phyloP scores from a whole-genome alignment of 495 filamentous ascomycete genomes.

The Copromyces sp. region DNA sequence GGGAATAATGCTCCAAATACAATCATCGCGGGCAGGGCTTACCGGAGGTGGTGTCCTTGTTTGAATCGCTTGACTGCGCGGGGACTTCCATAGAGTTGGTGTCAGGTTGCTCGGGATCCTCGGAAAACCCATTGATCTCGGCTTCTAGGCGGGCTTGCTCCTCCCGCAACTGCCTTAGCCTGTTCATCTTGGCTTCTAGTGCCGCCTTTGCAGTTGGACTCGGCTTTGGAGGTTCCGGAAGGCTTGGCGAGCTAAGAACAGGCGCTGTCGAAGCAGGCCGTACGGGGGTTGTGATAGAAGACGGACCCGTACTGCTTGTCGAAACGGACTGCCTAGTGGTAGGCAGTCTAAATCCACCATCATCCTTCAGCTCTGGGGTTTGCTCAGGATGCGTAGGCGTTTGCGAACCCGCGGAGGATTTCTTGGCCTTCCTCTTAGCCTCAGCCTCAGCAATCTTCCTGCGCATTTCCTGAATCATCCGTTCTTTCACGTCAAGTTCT shows the following conservation, averaged over 20 bases:
- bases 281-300: neutral
- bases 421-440: slow-evolving; percentile 43
- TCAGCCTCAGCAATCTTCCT: slow-evolving; percentile 69
- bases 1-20: neutral
- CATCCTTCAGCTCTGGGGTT: slow-evolving; percentile 25
- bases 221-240: slow-evolving; percentile 10
- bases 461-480: slow-evolving; percentile 64
- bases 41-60: slow-evolving; percentile 2
- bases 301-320: slow-evolving; percentile 1
- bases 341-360: slow-evolving; percentile 4
- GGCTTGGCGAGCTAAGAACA: slow-evolving; percentile 4
- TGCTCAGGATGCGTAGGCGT: slow-evolving; percentile 20
- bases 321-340: neutral
- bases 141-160: slow-evolving; percentile 51
- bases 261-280: neutral
- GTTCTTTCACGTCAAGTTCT: slow-evolving; percentile 53
- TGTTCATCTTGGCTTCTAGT: slow-evolving; percentile 39
- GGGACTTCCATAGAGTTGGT: slow-evolving; percentile 29
- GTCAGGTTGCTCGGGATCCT: slow-evolving; percentile 46
- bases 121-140: slow-evolving; percentile 40
- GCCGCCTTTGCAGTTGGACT: slow-evolving; percentile 20
- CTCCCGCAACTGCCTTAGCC: slow-evolving; percentile 42
- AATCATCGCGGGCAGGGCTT: neutral
- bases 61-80: slow-evolving; percentile 3
- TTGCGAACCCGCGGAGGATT: slow-evolving; percentile 11